Evolutionary conservation across 495 filamentous ascomycete species (phyloP).

Genomic region (Neurospora tetrasperma): DNA sequence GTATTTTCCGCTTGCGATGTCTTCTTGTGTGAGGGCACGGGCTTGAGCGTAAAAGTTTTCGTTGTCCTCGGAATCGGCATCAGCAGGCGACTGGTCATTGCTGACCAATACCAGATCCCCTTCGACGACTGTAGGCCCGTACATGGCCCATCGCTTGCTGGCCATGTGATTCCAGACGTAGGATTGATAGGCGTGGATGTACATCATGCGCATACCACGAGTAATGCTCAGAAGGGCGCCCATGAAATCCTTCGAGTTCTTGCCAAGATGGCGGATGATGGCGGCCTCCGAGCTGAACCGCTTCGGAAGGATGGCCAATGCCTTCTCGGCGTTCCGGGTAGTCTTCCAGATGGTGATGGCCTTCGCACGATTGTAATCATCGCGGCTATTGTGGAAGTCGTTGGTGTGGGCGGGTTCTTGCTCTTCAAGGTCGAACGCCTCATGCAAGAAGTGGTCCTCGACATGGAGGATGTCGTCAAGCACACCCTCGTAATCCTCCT

Average conservation of each 20-base stretch:
- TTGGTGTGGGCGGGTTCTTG: not conserved
- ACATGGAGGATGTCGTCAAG: constrained; percentile 60
- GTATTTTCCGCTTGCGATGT: constrained; percentile 70
- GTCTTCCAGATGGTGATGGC: constrained; percentile 63
- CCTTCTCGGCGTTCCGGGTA: constrained; percentile 41
- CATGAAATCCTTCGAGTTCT: constrained; percentile 49
- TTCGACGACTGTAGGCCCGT: constrained; percentile 60
- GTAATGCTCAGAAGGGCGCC: constrained; percentile 70
- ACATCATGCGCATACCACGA: constrained; percentile 78
- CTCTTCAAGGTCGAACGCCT: constrained; percentile 10
- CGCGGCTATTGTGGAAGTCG: constrained; percentile 26
- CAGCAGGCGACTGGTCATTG: constrained; percentile 26
- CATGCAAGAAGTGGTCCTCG: constrained; percentile 22
- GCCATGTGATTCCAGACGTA: constrained; percentile 84
- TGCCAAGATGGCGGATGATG: constrained; percentile 62
- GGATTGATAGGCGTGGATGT: constrained; percentile 92
- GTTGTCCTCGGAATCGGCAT: constrained; percentile 37
- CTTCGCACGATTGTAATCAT: constrained; percentile 66
- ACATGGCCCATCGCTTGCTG: constrained; percentile 64
- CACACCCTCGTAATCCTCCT: constrained; percentile 68
- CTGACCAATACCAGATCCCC: constrained; percentile 74
- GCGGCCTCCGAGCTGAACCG: constrained; percentile 70
- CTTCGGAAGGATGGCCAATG: constrained; percentile 59
- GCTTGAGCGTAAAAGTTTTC: constrained; percentile 62
- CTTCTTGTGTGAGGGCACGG: constrained; percentile 61